These are phyloP conservation scores for Elaphomyces granulatus DNA, from an alignment of 495 filamentous ascomycete genomes.

Conservation along the genomic window DNA sequence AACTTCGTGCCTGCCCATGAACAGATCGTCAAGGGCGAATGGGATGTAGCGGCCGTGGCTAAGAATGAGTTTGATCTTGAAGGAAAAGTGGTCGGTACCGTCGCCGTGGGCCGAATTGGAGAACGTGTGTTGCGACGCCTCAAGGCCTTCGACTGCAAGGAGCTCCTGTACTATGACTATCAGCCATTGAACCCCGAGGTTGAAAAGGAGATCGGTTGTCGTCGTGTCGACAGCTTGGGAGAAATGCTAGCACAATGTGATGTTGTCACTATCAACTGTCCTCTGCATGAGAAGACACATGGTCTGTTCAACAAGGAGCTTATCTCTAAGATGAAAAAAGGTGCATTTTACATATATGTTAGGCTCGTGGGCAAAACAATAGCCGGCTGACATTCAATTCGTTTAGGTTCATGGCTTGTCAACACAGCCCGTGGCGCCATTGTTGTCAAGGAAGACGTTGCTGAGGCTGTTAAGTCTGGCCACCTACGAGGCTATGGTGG, in stretches of 20 bases:
- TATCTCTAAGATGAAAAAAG: constrained; percentile 98
- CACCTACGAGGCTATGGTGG: constrained; percentile 96
- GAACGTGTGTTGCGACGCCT: constrained; percentile 93
- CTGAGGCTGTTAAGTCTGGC: constrained; percentile 79
- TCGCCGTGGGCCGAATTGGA: constrained; percentile 93
- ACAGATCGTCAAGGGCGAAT: constrained; percentile 73
- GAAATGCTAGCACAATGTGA: constrained; percentile 95
- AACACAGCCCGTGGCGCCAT: constrained; percentile 98
- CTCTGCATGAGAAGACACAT: constrained; percentile 90
- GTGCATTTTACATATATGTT: too few relatives aligned
- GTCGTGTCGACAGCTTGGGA: constrained; percentile 75
- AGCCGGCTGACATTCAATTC: constrained; percentile 24
- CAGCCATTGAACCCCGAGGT: constrained; percentile 75
- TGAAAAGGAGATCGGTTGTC: constrained; percentile 93
- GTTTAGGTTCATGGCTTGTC: constrained; percentile 88
- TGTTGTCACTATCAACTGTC: constrained; percentile 98
- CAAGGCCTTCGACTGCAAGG: constrained; percentile 98
- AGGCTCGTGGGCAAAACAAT: not conserved
- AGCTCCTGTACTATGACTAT: constrained; percentile 98
- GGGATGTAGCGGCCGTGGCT: constrained; percentile 89
- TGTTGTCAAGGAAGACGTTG: constrained; percentile 98
- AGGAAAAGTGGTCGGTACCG: constrained; percentile 94
- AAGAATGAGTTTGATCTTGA: constrained; percentile 98
- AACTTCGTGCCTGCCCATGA: constrained; percentile 98
- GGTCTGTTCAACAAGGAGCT: constrained; percentile 99